phyloP scores from a whole-genome alignment of 441 rosid species.

The Aleurites moluccanus region DNA sequence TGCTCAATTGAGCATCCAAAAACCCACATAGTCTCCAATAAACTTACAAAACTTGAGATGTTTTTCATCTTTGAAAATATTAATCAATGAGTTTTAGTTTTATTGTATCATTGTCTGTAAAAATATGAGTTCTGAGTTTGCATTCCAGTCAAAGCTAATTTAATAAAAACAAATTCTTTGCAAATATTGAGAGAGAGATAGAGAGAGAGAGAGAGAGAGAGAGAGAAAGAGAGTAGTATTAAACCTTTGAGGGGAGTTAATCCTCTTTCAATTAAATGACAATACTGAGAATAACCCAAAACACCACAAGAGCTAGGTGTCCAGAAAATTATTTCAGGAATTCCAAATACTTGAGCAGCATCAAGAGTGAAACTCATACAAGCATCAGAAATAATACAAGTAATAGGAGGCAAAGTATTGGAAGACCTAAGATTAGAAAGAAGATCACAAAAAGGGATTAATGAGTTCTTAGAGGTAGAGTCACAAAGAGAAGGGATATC shows the following conservation, averaged over 20 bases:
- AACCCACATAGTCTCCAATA: no score
- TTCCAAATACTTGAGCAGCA: constrained; percentile 30
- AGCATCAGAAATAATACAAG: constrained; percentile 31
- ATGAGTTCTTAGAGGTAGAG: constrained; percentile 21
- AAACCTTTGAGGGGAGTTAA: constrained; percentile 31
- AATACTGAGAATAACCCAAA: constrained; percentile 23
- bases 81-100: neutral
- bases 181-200: no score
- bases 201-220: no score
- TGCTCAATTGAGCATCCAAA: no score
- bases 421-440: constrained; percentile 19
- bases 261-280: constrained; percentile 24
- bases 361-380: constrained; percentile 27
- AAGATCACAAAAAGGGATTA: constrained; percentile 32
- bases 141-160: no score
- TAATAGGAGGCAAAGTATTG: constrained; percentile 22
- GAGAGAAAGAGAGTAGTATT: neutral
- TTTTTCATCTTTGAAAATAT: no score
- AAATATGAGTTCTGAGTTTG: no score
- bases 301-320: constrained; percentile 32
- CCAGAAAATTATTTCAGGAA: constrained; percentile 34
- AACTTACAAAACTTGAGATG: no score
- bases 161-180: neutral
- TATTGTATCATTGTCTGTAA: no score
- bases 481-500: constrained; percentile 24